phyloP scores from a whole-genome alignment of 352 stramenopile genomes.

The Pythium plurisporium region DNA sequence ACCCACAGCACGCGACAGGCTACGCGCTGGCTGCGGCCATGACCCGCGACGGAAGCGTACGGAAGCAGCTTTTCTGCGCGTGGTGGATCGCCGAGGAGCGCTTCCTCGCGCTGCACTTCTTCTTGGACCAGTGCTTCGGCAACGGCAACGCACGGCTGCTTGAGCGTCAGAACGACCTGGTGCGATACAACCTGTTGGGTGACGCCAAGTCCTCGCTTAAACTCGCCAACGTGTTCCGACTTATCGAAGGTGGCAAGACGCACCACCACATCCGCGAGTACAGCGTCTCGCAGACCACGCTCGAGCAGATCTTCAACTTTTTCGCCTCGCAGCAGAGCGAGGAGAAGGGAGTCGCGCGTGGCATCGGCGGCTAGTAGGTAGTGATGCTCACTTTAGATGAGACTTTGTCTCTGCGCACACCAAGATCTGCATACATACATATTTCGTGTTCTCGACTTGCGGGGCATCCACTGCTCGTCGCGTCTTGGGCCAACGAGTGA shows the following conservation, averaged over 20 bases:
- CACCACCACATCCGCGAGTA: constrained; percentile 65
- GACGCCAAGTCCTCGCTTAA: constrained; percentile 18
- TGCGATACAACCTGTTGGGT: constrained; percentile 26
- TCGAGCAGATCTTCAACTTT: constrained; percentile 87
- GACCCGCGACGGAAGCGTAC: constrained; percentile 44
- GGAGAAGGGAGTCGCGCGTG: constrained; percentile 18
- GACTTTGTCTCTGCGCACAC: no score
- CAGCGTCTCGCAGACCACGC: constrained; percentile 69
- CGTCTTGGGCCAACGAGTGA: no score
- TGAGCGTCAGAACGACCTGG: constrained; percentile 35
- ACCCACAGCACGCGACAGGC: constrained; percentile 52
- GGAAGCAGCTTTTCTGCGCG: constrained; percentile 40
- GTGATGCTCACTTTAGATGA: no score
- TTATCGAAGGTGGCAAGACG: constrained; percentile 42
- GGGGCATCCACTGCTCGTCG: no score
- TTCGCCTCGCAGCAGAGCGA: constrained; percentile 53
- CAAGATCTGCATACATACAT: no score
- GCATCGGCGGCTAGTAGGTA: background rate
- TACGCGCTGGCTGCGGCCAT: constrained; percentile 54
- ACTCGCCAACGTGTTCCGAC: constrained; percentile 41
- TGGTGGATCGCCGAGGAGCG: constrained; percentile 65
- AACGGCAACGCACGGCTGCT: constrained; percentile 15
- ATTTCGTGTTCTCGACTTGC: no score
- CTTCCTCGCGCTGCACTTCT: constrained; percentile 26
- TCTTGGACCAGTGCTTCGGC: constrained; percentile 22